phyloP scores from a whole-genome alignment of 2,329 filamentous ascomycete genomes.

The Esteya vermicola region DNA sequence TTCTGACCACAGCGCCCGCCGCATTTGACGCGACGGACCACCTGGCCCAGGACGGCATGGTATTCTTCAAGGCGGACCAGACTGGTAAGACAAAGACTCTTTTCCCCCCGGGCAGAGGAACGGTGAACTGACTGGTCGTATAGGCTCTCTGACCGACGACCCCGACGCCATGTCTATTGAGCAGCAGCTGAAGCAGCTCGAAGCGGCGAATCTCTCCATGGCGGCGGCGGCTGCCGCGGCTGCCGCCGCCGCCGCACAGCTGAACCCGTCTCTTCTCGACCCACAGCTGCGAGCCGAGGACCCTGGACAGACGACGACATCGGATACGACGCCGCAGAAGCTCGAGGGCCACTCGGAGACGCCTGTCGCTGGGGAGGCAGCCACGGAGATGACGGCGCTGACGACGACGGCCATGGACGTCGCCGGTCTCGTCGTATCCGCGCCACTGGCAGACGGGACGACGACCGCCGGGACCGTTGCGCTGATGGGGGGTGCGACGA shows the following conservation, averaged over 20 bases:
- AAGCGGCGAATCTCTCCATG: slow-evolving; percentile 37
- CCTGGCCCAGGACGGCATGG: background rate
- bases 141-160: slow-evolving; percentile 5
- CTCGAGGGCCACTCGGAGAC: slow-evolving; percentile 2
- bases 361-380: slow-evolving; percentile 8
- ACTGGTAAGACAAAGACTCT: background rate
- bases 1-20: too few species aligned
- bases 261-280: slow-evolving; percentile 40
- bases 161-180: slow-evolving; percentile 17
- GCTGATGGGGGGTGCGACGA: background rate
- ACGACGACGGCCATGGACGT: background rate
- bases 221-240: too few species aligned
- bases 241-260: slow-evolving; percentile 40
- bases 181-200: slow-evolving; percentile 33
- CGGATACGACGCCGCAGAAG: background rate
- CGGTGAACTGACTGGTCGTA: background rate
- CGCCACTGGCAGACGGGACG: background rate
- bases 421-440: background rate
- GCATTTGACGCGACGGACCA: background rate
- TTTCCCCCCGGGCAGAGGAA: background rate
- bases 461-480: background rate
- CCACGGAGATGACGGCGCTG: slow-evolving; percentile 1
- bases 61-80: background rate
- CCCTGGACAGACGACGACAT: background rate
- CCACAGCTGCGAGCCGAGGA: slow-evolving; percentile 22